A percentile compares a stretch with the other conserved stretches of the same genome.
phyloP scores from a whole-genome alignment of 208 protist species.

The Crithidia acanthocephali region DNA sequence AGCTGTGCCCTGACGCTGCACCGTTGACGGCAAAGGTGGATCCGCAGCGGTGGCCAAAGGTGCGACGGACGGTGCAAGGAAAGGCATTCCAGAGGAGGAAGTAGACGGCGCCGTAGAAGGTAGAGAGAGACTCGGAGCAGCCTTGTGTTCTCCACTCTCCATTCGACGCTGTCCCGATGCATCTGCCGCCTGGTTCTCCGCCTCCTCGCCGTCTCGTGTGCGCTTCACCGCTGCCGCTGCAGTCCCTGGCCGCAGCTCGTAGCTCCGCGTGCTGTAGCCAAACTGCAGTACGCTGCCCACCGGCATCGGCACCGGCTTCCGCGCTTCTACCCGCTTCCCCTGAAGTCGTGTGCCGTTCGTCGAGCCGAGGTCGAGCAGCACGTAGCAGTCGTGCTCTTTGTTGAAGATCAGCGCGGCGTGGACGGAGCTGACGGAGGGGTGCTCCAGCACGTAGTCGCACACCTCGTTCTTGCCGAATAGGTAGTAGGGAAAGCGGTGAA shows the following conservation, averaged over 20 bases:
- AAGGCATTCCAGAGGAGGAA: too few relatives aligned
- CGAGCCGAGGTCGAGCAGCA: slow-evolving; percentile 86
- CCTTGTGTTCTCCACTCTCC: too few relatives aligned
- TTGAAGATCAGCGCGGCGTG: slow-evolving; percentile 90
- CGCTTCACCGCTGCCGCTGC: slow-evolving; percentile 54
- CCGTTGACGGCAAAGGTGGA: too few relatives aligned
- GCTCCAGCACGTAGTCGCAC: slow-evolving; percentile 90
- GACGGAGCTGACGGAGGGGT: slow-evolving; percentile 84
- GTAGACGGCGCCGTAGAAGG: too few relatives aligned
- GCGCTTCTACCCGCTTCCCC: slow-evolving; percentile 55
- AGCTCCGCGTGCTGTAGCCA: slow-evolving; percentile 78
- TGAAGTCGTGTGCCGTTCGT: slow-evolving; percentile 85
- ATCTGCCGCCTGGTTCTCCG: background rate
- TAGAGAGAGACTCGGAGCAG: background rate
- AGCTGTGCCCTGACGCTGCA: too few relatives aligned
- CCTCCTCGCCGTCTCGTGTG: slow-evolving; percentile 38
- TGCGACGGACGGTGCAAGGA: too few relatives aligned
- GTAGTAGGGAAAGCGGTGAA: slow-evolving; percentile 88
- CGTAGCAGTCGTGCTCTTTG: slow-evolving; percentile 73
- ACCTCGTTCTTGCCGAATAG: slow-evolving; percentile 79
- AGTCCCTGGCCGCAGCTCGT: slow-evolving; percentile 64
- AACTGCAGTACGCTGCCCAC: slow-evolving; percentile 69
- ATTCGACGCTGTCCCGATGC: too few relatives aligned
- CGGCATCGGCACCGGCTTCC: slow-evolving; percentile 62
- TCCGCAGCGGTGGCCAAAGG: too few relatives aligned